A percentile compares a stretch with the other conserved stretches of the same genome.
Conservation (phyloP, 331 rosid species). For the Dryas integrifolia region DNA sequence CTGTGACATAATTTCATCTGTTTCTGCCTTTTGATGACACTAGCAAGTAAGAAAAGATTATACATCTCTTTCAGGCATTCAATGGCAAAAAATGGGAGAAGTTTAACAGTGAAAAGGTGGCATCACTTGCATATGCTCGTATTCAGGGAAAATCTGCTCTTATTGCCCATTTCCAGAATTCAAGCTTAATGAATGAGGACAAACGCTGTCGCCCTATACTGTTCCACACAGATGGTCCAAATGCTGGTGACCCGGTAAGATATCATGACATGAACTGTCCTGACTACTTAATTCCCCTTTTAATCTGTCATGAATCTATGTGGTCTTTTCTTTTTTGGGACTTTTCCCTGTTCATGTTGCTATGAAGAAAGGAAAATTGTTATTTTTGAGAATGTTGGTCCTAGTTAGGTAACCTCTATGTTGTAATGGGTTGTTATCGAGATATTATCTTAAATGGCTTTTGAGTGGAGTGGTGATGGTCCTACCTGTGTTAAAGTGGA, state of each 20-base stretch:
- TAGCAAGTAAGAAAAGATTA: slow-evolving; percentile 26
- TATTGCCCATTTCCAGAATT: slow-evolving; percentile 85
- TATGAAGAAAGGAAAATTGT: too few species aligned
- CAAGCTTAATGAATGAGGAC: slow-evolving; percentile 83
- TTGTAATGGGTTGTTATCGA: not conserved
- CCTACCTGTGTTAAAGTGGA: too few species aligned
- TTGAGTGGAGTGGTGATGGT: too few species aligned
- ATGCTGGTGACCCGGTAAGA: slow-evolving; percentile 85
- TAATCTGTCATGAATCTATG: not conserved
- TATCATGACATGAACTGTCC: slow-evolving; percentile 2
- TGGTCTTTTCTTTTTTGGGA: not conserved
- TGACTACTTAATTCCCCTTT: not conserved
- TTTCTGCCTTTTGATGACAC: slow-evolving; percentile 12
- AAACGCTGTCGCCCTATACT: slow-evolving; percentile 91
- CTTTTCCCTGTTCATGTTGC: too few species aligned
- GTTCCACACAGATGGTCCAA: slow-evolving; percentile 85
- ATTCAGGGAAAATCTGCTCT: slow-evolving; percentile 86
- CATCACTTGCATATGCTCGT: slow-evolving; percentile 81
- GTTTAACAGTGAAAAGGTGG: slow-evolving; percentile 91
- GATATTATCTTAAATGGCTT: too few species aligned
- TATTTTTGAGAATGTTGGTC: too few species aligned
- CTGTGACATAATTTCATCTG: slow-evolving; percentile 6
- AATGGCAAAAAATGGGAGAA: slow-evolving; percentile 91
- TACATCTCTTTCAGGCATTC: slow-evolving; percentile 58
- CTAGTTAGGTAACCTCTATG: too few species aligned